Percentiles rank a stretch among this genome's conserved stretches.
Conservation (phyloP, 164 flowering plant species). For the Sedum album region DNA sequence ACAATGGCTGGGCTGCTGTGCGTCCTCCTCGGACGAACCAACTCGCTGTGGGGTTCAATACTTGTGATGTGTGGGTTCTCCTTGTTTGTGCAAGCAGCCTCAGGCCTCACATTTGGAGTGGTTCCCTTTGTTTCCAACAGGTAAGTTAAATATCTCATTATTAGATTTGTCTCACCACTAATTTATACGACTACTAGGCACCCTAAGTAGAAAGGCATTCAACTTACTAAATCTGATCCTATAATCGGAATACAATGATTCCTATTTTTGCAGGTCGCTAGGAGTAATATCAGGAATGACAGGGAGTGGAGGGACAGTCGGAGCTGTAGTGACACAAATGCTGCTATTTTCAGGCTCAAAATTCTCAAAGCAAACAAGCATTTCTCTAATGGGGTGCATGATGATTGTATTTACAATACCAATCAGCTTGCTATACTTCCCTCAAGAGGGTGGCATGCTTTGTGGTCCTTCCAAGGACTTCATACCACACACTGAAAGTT, state of each 20-base stretch:
- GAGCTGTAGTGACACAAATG: constrained; percentile 56
- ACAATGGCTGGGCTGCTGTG: constrained; percentile 47
- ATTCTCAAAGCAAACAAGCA: constrained; percentile 38
- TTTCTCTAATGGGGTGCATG: constrained; percentile 56
- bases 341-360: constrained; percentile 42
- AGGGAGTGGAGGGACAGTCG: constrained; percentile 62
- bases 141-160: constrained; percentile 15
- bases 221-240: too few relatives aligned
- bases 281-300: constrained; percentile 71
- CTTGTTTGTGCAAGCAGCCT: constrained; percentile 52
- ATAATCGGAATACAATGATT: too few relatives aligned
- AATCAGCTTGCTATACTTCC: constrained; percentile 42
- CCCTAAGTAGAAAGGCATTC: too few relatives aligned
- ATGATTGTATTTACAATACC: constrained; percentile 37
- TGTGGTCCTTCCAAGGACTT: constrained; percentile 32
- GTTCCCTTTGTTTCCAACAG: constrained; percentile 65
- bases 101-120: constrained; percentile 58
- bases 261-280: constrained; percentile 36
- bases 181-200: neutral
- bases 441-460: constrained; percentile 58
- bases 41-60: constrained; percentile 38
- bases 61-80: constrained; percentile 47
- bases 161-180: neutral
- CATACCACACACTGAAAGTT: constrained; percentile 5
- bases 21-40: constrained; percentile 36